These are phyloP conservation scores for Trichosporon coremiiforme DNA, from an alignment of 1,284 basidiomycete genomes.

Conservation along the genomic window DNA sequence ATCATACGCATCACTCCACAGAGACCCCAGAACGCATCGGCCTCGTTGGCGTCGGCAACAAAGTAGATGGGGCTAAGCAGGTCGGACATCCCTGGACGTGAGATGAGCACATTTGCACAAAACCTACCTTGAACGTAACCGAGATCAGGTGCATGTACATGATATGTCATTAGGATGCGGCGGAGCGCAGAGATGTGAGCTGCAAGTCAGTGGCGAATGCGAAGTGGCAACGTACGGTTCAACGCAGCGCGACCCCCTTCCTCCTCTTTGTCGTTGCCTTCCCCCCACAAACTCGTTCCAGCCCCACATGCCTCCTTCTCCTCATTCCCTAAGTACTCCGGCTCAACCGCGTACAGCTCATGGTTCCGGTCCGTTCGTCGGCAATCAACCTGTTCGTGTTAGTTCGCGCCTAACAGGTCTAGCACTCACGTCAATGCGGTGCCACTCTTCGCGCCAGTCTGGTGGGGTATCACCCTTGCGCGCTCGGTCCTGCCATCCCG, in stretches of 20 bases:
- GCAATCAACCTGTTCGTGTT: slow-evolving; percentile 77
- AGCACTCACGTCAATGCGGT: slow-evolving; percentile 57
- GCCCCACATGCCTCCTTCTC: slow-evolving; percentile 50
- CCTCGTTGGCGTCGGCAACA: slow-evolving; percentile 84
- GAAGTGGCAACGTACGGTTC: slow-evolving; percentile 59
- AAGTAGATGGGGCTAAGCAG: slow-evolving; percentile 91
- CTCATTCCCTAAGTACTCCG: slow-evolving; percentile 41
- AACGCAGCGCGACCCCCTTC: slow-evolving; percentile 77
- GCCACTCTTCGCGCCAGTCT: slow-evolving; percentile 56
- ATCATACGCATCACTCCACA: slow-evolving; percentile 92
- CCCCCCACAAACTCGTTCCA: slow-evolving; percentile 37
- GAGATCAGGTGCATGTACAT: slow-evolving; percentile 83
- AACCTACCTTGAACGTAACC: slow-evolving; percentile 59
- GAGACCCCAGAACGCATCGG: slow-evolving; percentile 92
- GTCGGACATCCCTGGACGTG: slow-evolving; percentile 91
- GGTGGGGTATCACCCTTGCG: slow-evolving; percentile 45
- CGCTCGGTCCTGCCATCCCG: slow-evolving; percentile 66
- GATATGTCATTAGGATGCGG: slow-evolving; percentile 83
- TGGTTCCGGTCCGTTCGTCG: slow-evolving; percentile 93
- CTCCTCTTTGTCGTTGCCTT: slow-evolving; percentile 61
- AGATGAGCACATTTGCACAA: too few species aligned
- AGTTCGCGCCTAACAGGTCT: not conserved
- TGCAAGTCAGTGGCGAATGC: slow-evolving; percentile 24
- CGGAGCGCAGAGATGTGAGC: slow-evolving; percentile 54
- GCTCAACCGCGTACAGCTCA: slow-evolving; percentile 71